These are phyloP conservation scores for Neospora caninum DNA, from an alignment of 169 alveolate genomes.

Conservation along the genomic window DNA sequence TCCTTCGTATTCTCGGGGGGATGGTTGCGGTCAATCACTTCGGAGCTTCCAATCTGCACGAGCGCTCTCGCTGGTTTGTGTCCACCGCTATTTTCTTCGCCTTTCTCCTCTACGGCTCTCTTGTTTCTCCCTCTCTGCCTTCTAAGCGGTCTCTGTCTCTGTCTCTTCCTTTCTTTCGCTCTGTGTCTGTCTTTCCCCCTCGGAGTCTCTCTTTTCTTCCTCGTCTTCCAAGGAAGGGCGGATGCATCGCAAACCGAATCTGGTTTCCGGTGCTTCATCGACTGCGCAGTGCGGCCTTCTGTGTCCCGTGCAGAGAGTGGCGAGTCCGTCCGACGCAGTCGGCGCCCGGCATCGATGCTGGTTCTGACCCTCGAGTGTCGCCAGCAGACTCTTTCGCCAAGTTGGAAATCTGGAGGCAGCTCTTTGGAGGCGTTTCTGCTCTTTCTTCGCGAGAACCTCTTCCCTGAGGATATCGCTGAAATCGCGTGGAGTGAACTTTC, in stretches of 20 bases:
- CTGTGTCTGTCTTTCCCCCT: not conserved
- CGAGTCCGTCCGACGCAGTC: not conserved
- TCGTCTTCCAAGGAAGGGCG: no score
- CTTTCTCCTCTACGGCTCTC: not conserved
- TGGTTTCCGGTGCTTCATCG: no score
- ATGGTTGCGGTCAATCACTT: no score
- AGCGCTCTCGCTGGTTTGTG: no score
- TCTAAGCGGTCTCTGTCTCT: not conserved
- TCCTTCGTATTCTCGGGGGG: no score
- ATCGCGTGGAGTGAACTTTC: not conserved
- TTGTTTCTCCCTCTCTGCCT: not conserved
- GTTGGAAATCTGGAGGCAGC: not conserved
- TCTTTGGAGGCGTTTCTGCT: not conserved
- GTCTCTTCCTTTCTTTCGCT: not conserved
- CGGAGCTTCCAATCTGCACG: no score
- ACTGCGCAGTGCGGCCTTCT: not conserved
- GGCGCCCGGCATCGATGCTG: constrained; percentile 11
- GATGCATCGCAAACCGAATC: no score
- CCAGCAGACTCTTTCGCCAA: not conserved
- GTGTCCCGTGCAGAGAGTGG: not conserved
- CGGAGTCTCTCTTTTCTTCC: no score
- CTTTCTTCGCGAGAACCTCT: not conserved
- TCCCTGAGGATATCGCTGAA: not conserved
- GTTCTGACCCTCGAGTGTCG: not conserved
- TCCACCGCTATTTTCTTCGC: no score